These are phyloP conservation scores for Pichia sp. DNA, from an alignment of 1,139 yeast genomes.

Conservation along the genomic window DNA sequence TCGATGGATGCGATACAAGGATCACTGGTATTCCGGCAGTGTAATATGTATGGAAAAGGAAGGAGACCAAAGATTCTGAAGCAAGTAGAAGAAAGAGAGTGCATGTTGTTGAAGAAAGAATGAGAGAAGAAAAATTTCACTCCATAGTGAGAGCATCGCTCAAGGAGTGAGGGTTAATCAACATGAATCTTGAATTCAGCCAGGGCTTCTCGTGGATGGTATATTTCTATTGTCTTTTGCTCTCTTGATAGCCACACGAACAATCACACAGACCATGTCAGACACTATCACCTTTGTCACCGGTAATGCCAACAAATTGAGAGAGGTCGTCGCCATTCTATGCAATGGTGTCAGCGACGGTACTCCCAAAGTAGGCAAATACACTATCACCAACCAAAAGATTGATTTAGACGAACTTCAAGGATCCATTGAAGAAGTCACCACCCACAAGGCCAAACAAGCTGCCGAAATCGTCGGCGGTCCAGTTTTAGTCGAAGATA, in stretches of 20 bases:
- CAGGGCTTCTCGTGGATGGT: no score
- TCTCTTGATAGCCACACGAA: no score
- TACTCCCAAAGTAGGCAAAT: slow-evolving; percentile 51
- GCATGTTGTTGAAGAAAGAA: neutral
- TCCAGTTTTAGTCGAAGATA: slow-evolving; percentile 94
- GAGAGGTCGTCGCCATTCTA: slow-evolving; percentile 78
- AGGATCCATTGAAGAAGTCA: slow-evolving; percentile 82
- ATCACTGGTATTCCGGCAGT: slow-evolving; percentile 37
- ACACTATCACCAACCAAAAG: slow-evolving; percentile 53
- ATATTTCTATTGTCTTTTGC: no score
- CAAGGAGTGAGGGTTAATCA: no score
- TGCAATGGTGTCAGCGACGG: slow-evolving; percentile 28
- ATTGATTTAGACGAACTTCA: slow-evolving; percentile 89
- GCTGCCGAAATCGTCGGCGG: slow-evolving; percentile 66
- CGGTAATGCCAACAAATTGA: slow-evolving; percentile 80
- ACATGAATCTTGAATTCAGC: no score
- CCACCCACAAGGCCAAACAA: slow-evolving; percentile 71
- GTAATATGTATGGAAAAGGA: slow-evolving; percentile 27
- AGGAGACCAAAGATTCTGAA: neutral
- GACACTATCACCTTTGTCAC: slow-evolving; percentile 60
- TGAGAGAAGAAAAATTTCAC: no score
- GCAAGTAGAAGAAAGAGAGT: neutral
- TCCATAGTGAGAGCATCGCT: no score
- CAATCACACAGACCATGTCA: neutral
- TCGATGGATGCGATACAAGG: slow-evolving; percentile 30